A percentile compares a stretch with the other conserved stretches of the same genome.
Conservation (phyloP, 1,284 basidiomycete genomes). For the Naganishia sp. region DNA sequence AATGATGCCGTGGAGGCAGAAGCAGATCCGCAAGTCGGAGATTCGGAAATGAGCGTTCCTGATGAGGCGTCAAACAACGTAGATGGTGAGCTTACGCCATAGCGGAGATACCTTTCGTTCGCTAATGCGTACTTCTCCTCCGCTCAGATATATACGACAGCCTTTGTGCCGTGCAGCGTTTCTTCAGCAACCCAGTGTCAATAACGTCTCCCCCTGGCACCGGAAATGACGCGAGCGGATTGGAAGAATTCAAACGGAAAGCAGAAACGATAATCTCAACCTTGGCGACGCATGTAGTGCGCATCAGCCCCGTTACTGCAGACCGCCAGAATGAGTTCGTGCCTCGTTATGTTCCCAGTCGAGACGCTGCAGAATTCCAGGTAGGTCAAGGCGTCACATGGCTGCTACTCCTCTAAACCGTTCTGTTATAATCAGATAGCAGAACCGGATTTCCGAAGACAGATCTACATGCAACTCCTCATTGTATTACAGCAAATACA, state of each 20-base stretch:
- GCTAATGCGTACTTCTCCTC: neutral
- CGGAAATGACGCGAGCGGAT: neutral
- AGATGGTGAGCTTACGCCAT: neutral
- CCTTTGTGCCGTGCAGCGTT: conserved; percentile 12
- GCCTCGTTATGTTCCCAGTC: conserved; percentile 18
- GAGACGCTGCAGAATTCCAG: conserved; percentile 12
- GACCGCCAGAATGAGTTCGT: neutral
- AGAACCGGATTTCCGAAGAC: conserved; percentile 7
- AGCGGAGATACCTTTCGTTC: neutral
- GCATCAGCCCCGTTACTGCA: too few species aligned
- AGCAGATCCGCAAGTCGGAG: neutral
- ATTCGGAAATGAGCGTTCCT: conserved; percentile 1
- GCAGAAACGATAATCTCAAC: conserved; percentile 1
- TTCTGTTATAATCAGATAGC: neutral
- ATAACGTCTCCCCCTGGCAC: conserved; percentile 2
- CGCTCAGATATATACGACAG: conserved; percentile 2
- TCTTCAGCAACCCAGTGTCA: conserved; percentile 12
- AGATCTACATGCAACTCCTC: conserved; percentile 16
- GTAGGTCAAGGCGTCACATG: neutral
- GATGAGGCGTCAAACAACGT: neutral
- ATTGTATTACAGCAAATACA: conserved; percentile 22
- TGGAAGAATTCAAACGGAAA: conserved; percentile 10
- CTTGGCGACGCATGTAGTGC: neutral
- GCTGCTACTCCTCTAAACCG: too few species aligned
- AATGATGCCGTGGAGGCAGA: neutral